These are phyloP conservation scores for Fraxinus xanthoxyloides DNA, from an alignment of 305 asterid genomes.

Conservation along the genomic window DNA sequence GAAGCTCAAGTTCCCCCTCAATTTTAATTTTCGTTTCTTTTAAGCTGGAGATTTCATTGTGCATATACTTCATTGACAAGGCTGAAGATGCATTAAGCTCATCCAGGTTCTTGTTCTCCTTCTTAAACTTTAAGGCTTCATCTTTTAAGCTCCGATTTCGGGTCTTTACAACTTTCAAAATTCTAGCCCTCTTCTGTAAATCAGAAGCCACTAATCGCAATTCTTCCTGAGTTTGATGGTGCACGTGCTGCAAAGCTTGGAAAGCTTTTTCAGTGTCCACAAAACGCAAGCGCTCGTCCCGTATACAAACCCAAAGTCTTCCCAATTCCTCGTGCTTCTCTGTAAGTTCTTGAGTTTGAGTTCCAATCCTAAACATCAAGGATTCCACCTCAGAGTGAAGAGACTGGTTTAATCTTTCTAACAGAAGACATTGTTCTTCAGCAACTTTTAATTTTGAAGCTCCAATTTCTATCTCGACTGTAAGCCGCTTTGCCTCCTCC, in stretches of 20 bases:
- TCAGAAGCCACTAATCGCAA: slow-evolving; percentile 62
- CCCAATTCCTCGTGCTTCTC: slow-evolving; percentile 90
- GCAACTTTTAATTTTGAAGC: slow-evolving; percentile 62
- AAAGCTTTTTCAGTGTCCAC: slow-evolving; percentile 97
- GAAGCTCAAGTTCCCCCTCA: slow-evolving; percentile 81
- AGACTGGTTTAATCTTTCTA: slow-evolving; percentile 75
- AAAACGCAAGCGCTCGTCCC: slow-evolving; percentile 81
- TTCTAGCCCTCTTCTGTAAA: slow-evolving; percentile 67
- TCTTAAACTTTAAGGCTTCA: slow-evolving; percentile 54
- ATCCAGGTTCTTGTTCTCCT: slow-evolving; percentile 69
- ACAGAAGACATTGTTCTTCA: slow-evolving; percentile 64
- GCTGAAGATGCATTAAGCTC: slow-evolving; percentile 63
- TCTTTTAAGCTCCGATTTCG: slow-evolving; percentile 63
- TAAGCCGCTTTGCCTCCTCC: slow-evolving; percentile 68
- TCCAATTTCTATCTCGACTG: slow-evolving; percentile 58
- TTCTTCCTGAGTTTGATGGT: slow-evolving; percentile 85
- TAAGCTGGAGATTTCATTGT: slow-evolving; percentile 62
- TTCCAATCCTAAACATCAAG: slow-evolving; percentile 67
- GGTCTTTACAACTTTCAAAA: slow-evolving; percentile 48
- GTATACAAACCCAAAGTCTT: slow-evolving; percentile 76
- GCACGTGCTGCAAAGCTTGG: slow-evolving; percentile 87
- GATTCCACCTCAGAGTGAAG: slow-evolving; percentile 80
- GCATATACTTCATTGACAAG: slow-evolving; percentile 62
- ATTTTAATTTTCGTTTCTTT: slow-evolving; percentile 65
- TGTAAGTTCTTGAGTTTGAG: slow-evolving; percentile 74